Evolutionary conservation across 1,284 basidiomycete genomes (phyloP).

Genomic region (Naganishia liquefaciens): DNA sequence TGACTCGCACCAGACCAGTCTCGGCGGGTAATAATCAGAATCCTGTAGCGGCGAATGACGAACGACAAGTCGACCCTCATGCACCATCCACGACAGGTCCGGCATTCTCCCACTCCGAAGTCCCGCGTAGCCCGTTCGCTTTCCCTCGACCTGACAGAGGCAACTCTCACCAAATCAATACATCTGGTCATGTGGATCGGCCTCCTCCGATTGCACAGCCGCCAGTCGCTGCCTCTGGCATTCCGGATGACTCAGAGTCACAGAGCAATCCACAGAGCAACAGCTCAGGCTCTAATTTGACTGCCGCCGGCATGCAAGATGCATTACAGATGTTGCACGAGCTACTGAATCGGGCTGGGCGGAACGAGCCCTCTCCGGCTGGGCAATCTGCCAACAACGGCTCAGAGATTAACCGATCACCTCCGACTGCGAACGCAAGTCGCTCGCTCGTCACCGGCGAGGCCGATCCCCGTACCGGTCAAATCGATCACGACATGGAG

Average conservation of each 20-base stretch:
- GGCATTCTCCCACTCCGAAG: constrained; percentile 13
- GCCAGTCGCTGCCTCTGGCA: neutral
- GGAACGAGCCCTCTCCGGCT: neutral
- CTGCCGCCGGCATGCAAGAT: constrained; percentile 8
- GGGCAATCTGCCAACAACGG: neutral
- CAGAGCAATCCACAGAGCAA: too few species aligned
- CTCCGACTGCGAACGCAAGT: too few species aligned
- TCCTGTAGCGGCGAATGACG: neutral
- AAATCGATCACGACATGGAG: neutral
- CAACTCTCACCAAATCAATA: neutral
- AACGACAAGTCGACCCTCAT: neutral
- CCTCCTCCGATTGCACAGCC: constrained; percentile 4
- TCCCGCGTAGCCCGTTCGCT: constrained; percentile 18
- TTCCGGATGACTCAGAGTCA: too few species aligned
- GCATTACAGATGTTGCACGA: constrained; percentile 18
- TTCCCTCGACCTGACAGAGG: constrained; percentile 11
- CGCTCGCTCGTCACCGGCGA: too few species aligned
- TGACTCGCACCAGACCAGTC: too few species aligned
- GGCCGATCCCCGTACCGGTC: neutral
- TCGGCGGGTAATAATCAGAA: neutral
- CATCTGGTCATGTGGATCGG: constrained; percentile 15
- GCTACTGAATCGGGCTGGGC: neutral
- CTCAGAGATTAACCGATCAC: too few species aligned
- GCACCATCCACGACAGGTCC: neutral
- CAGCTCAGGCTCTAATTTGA: too few species aligned